Evolutionary conservation across 148 eudicot genomes (phyloP).

Genomic region (Beta vulgaris): DNA sequence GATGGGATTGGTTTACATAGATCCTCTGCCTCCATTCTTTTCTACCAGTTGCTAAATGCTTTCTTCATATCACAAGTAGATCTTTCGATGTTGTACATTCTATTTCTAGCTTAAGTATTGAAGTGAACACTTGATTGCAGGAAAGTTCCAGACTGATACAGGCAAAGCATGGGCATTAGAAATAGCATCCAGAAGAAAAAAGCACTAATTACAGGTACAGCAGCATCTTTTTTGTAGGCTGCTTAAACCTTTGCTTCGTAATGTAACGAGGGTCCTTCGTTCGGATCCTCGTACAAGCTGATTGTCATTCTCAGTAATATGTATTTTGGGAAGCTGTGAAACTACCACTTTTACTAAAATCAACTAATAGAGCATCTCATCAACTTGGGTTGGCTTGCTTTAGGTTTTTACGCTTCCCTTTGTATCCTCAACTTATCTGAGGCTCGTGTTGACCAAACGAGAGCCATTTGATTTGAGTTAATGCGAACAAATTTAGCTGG

Average conservation of each 20-base stretch:
- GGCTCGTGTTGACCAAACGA: not conserved
- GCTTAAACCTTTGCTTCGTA: not conserved
- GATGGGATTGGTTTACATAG: too few species aligned
- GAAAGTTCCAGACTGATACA: conserved; percentile 82
- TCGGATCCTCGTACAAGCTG: not conserved
- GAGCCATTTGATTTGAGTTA: not conserved
- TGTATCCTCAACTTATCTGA: not conserved
- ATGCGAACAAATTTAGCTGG: too few species aligned
- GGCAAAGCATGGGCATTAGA: conserved; percentile 93
- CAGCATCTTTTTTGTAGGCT: not conserved
- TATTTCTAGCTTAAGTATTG: not conserved
- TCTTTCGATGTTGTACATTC: not conserved
- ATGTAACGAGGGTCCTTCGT: not conserved
- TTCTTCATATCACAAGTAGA: too few species aligned
- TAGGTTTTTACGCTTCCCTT: not conserved
- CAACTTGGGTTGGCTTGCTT: not conserved
- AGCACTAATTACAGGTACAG: not conserved
- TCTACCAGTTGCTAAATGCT: too few species aligned
- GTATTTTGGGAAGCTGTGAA: not conserved
- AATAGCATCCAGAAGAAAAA: conserved; percentile 52
- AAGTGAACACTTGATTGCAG: conserved; percentile 32
- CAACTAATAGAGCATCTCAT: not conserved
- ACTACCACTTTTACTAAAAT: not conserved
- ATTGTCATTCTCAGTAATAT: not conserved
- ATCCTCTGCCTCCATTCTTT: too few species aligned